phyloP scores from a whole-genome alignment of 106 monocot genomes.

The Acanthochlamys bracteata region DNA sequence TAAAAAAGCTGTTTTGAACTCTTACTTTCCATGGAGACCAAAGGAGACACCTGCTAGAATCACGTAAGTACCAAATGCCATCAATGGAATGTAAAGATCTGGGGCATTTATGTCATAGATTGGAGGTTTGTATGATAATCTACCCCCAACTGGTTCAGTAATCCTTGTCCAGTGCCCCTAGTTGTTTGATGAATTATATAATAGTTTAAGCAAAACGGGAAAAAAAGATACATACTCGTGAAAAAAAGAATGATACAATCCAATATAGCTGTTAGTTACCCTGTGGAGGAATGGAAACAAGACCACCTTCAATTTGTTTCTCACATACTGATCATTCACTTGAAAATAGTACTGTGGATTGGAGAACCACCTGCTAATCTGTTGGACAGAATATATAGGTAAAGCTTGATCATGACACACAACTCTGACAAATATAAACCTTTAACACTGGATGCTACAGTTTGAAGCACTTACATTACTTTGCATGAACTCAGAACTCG shows the following conservation, averaged over 20 bases:
- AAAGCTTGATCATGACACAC: no score
- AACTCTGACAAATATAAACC: no score
- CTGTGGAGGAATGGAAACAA: slow-evolving; percentile 34
- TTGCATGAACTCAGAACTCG: slow-evolving; percentile 29
- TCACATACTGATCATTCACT: slow-evolving; percentile 28
- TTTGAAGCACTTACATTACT: slow-evolving; percentile 23
- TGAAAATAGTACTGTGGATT: slow-evolving; percentile 36
- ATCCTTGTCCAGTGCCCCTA: slow-evolving; percentile 41
- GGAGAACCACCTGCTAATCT: slow-evolving; percentile 37
- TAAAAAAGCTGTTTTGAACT: not conserved
- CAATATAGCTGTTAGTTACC: not conserved
- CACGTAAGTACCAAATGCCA: slow-evolving; percentile 38
- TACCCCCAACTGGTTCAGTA: slow-evolving; percentile 33
- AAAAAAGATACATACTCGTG: not conserved
- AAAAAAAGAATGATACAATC: not conserved
- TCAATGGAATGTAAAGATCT: slow-evolving; percentile 34
- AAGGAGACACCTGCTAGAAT: slow-evolving; percentile 28
- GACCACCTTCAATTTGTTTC: slow-evolving; percentile 28
- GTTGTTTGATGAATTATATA: not conserved
- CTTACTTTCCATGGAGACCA: slow-evolving; percentile 36
- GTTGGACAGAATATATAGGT: slow-evolving; percentile 6
- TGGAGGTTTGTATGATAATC: slow-evolving; percentile 39
- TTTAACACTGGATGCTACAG: not conserved
- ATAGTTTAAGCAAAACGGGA: not conserved
- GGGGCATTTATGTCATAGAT: slow-evolving; percentile 28